Evolutionary conservation across 2,329 filamentous ascomycete species (phyloP).

Genomic region (Xylaria sp.): DNA sequence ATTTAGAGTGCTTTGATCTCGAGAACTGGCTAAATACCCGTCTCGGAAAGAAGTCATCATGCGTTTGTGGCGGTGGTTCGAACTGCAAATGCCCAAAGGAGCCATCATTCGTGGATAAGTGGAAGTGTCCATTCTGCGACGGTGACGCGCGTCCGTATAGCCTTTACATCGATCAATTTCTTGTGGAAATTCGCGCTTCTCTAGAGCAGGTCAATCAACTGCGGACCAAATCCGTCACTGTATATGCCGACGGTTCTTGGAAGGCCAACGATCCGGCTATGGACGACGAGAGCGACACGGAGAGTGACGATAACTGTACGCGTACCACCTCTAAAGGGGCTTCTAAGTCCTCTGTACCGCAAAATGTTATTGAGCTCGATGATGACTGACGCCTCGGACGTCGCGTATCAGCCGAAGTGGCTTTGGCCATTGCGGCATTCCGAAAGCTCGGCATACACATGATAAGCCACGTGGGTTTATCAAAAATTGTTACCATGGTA

Average conservation of each 20-base stretch:
- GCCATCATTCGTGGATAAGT: constrained; percentile 73
- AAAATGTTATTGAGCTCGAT: constrained; percentile 42
- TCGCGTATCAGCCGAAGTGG: neutral
- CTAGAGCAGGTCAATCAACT: constrained; percentile 63
- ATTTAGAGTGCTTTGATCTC: constrained; percentile 92
- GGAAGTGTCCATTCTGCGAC: constrained; percentile 88
- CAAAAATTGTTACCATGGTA: neutral
- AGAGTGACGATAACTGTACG: constrained; percentile 47
- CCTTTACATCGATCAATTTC: constrained; percentile 79
- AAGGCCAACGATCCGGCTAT: constrained; percentile 53
- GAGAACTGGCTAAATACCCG: constrained; percentile 81
- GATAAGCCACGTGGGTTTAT: neutral
- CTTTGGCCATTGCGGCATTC: neutral
- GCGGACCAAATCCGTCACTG: constrained; percentile 68
- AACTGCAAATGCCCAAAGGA: constrained; percentile 58
- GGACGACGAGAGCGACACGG: constrained; percentile 49
- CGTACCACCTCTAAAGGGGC: constrained; percentile 29
- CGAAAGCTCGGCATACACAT: neutral
- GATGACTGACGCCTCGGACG: constrained; percentile 28
- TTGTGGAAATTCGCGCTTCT: constrained; percentile 68
- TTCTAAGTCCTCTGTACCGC: constrained; percentile 34
- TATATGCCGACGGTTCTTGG: constrained; percentile 75
- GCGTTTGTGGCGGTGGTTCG: constrained; percentile 51
- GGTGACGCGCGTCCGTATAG: constrained; percentile 78
- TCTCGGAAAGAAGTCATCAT: constrained; percentile 54